phyloP scores from a whole-genome alignment of 2,329 filamentous ascomycete species.

The Colletotrichum gigasporum region DNA sequence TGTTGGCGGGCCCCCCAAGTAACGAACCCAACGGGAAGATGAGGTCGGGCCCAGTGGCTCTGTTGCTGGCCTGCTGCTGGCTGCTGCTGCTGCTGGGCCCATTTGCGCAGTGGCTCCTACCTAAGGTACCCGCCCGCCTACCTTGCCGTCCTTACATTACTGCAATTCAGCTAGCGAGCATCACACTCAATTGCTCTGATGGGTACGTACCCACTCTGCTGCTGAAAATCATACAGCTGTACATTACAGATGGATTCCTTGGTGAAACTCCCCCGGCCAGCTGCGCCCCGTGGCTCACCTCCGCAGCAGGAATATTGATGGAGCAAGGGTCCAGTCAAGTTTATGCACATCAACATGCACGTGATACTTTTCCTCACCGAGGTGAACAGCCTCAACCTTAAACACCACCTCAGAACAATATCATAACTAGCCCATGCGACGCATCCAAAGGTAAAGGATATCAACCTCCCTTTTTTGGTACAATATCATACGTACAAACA shows the following conservation, averaged over 20 bases:
- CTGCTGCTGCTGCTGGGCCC: neutral
- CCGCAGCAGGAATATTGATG: neutral
- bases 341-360: slow-evolving; percentile 26
- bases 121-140: neutral
- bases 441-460: neutral
- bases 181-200: neutral
- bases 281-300: slow-evolving; percentile 27
- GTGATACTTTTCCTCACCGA: slow-evolving; percentile 17
- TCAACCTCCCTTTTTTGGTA: slow-evolving; percentile 29
- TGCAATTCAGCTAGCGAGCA: neutral
- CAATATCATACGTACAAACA: slow-evolving; percentile 28
- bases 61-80: too few relatives aligned
- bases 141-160: too few relatives aligned
- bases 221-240: neutral
- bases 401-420: neutral
- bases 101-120: neutral
- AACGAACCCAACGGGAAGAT: slow-evolving; percentile 25
- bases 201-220: slow-evolving; percentile 20
- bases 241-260: slow-evolving; percentile 19
- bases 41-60: too few relatives aligned
- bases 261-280: slow-evolving; percentile 27
- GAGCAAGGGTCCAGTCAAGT: slow-evolving; percentile 22
- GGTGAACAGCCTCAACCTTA: neutral
- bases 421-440: neutral
- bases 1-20: slow-evolving; percentile 22